A percentile compares a stretch with the other conserved stretches of the same genome.
These are phyloP conservation scores for Fragilaria radians DNA, from an alignment of 108 stramenopile species.

Conservation along the genomic window DNA sequence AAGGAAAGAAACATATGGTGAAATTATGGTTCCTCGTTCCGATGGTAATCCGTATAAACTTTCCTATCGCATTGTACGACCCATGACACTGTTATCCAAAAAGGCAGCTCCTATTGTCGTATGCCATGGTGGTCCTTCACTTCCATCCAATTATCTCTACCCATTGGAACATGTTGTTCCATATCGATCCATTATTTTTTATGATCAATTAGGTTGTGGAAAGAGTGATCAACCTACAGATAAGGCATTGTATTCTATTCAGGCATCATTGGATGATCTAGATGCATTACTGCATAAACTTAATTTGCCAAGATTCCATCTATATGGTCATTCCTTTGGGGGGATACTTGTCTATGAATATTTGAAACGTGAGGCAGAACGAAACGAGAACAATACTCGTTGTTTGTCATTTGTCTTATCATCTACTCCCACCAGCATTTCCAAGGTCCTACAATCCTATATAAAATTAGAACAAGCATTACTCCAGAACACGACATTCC, in stretches of 20 bases:
- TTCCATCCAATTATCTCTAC: slow-evolving; percentile 59
- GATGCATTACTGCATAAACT: slow-evolving; percentile 32
- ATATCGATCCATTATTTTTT: slow-evolving; percentile 50
- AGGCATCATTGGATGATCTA: slow-evolving; percentile 34
- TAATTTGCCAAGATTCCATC: slow-evolving; percentile 39
- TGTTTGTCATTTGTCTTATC: slow-evolving; percentile 51
- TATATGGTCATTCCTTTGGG: slow-evolving; percentile 60
- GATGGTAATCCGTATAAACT: too few relatives aligned
- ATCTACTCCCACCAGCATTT: slow-evolving; percentile 40
- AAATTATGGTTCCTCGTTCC: too few relatives aligned
- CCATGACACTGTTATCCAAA: slow-evolving; percentile 6
- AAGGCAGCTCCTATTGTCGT: slow-evolving; percentile 32
- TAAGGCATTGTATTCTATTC: slow-evolving; percentile 51
- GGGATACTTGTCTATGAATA: slow-evolving; percentile 62
- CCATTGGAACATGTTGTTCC: slow-evolving; percentile 37
- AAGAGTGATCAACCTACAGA: slow-evolving; percentile 32
- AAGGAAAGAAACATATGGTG: too few relatives aligned
- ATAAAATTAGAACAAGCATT: too few relatives aligned
- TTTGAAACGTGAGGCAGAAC: too few relatives aligned
- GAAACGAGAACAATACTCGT: too few relatives aligned
- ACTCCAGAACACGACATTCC: too few relatives aligned
- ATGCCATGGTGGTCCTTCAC: slow-evolving; percentile 51
- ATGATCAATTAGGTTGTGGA: slow-evolving; percentile 69
- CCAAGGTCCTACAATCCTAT: too few relatives aligned
- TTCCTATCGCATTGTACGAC: slow-evolving; percentile 3